Percentiles rank a stretch among this genome's conserved stretches.
These are phyloP conservation scores for Ophiostoma australiae DNA, from an alignment of 2,329 filamentous ascomycete genomes.

Conservation along the genomic window DNA sequence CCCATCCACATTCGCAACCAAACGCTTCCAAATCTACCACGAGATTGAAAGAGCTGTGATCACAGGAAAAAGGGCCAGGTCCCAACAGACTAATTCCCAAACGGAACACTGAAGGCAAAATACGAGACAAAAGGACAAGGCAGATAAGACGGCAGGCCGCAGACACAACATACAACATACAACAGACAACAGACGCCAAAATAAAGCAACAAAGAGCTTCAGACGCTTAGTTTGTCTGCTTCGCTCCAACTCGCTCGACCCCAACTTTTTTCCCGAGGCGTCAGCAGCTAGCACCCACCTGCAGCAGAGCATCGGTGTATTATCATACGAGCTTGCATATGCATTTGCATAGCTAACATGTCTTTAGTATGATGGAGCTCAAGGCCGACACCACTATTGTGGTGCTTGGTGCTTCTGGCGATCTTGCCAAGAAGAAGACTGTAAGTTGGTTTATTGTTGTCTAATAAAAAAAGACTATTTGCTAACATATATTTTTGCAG, in stretches of 20 bases:
- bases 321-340: not conserved
- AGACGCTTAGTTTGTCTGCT: not conserved
- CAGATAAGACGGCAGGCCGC: not conserved
- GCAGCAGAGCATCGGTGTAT: not conserved
- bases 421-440: constrained; percentile 99
- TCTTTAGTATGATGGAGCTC: constrained; percentile 74
- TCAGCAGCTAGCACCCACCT: constrained; percentile 13
- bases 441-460: constrained; percentile 42
- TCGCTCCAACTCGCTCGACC: not conserved
- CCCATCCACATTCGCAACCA: not conserved
- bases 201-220: not conserved
- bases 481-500: constrained; percentile 44
- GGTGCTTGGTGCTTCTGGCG: constrained; percentile 93
- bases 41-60: not conserved
- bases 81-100: not conserved
- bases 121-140: not conserved
- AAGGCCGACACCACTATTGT: constrained; percentile 98
- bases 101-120: not conserved
- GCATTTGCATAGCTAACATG: constrained; percentile 18
- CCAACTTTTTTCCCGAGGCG: constrained; percentile 10
- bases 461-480: not conserved
- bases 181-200: not conserved
- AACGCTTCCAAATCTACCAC: not conserved
- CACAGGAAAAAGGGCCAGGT: not conserved
- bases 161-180: not conserved